These are phyloP conservation scores for Rhynchosporium secalis DNA, from an alignment of 2,329 filamentous ascomycete species.

Conservation along the genomic window DNA sequence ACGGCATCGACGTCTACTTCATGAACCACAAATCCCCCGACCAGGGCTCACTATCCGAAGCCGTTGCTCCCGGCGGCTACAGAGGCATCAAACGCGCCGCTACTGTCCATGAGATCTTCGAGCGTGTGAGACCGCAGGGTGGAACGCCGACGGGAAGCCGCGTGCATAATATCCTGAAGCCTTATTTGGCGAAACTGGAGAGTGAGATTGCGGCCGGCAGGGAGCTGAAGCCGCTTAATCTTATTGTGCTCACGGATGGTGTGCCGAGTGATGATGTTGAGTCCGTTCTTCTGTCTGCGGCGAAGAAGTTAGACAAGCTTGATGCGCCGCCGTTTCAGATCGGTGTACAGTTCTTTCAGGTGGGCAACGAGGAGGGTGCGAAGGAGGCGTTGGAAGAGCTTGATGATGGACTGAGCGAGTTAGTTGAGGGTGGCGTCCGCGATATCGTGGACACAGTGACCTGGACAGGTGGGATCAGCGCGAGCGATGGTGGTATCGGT, in stretches of 20 bases:
- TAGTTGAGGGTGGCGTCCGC: conserved; percentile 58
- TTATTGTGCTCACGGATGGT: conserved; percentile 93
- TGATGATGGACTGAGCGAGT: conserved; percentile 68
- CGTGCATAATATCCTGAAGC: conserved; percentile 68
- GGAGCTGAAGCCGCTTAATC: conserved; percentile 74
- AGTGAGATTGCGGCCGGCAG: conserved; percentile 39
- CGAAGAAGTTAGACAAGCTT: conserved; percentile 67
- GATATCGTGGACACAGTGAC: conserved; percentile 94
- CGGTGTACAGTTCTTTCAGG: conserved; percentile 94
- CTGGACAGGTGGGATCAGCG: conserved; percentile 48
- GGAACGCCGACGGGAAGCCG: conserved; percentile 74
- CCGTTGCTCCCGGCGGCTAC: conserved; percentile 55
- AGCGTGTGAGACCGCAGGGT: conserved; percentile 60
- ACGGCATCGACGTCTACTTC: conserved; percentile 92
- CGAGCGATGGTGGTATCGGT: conserved; percentile 43
- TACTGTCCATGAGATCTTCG: conserved; percentile 69
- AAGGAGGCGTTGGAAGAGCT: conserved; percentile 65
- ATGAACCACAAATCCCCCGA: conserved; percentile 64
- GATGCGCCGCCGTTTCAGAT: conserved; percentile 78
- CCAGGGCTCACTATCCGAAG: conserved; percentile 38
- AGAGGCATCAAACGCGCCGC: conserved; percentile 59
- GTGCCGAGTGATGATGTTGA: conserved; percentile 78
- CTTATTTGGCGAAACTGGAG: conserved; percentile 65
- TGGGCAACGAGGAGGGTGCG: conserved; percentile 71
- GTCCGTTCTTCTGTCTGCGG: conserved; percentile 63